Percentiles rank a stretch among this genome's conserved stretches.
phyloP scores from a whole-genome alignment of 2,329 filamentous ascomycete species.

The Colletotrichum salicis region DNA sequence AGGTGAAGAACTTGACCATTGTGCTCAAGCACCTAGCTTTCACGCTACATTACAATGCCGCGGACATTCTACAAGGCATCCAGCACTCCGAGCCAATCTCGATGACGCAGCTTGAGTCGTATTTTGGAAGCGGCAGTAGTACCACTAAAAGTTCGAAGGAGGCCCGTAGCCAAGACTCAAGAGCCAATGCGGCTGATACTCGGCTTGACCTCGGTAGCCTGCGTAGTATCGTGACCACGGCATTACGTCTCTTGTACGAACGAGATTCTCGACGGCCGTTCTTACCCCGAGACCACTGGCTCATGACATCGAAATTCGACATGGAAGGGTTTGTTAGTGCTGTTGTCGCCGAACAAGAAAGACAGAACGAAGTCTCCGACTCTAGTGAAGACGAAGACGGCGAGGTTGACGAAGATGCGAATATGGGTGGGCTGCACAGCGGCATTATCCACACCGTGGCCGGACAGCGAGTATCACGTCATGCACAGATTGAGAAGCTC shows the following conservation, averaged over 20 bases:
- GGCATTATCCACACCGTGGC: conserved; percentile 50
- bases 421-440: conserved; percentile 24
- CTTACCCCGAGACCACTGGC: conserved; percentile 85
- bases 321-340: conserved; percentile 88
- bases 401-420: conserved; percentile 42
- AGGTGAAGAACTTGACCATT: conserved; percentile 78
- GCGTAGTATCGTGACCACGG: conserved; percentile 80
- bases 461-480: conserved; percentile 70
- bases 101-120: conserved; percentile 29
- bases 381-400: conserved; percentile 48
- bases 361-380: conserved; percentile 65
- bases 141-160: conserved; percentile 13
- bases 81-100: conserved; percentile 20
- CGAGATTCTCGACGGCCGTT: conserved; percentile 90
- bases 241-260: conserved; percentile 90
- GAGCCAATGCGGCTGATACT: conserved; percentile 35
- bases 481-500: conserved; percentile 71
- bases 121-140: conserved; percentile 19
- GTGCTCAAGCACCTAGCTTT: conserved; percentile 95
- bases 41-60: conserved; percentile 84
- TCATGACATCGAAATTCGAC: conserved; percentile 89
- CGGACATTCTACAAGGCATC: conserved; percentile 61
- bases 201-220: conserved; percentile 78
- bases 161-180: neutral
- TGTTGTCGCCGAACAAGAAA: conserved; percentile 88